Conservation (phyloP, 441 rosid genomes). For the Eutrema salsugineum region DNA sequence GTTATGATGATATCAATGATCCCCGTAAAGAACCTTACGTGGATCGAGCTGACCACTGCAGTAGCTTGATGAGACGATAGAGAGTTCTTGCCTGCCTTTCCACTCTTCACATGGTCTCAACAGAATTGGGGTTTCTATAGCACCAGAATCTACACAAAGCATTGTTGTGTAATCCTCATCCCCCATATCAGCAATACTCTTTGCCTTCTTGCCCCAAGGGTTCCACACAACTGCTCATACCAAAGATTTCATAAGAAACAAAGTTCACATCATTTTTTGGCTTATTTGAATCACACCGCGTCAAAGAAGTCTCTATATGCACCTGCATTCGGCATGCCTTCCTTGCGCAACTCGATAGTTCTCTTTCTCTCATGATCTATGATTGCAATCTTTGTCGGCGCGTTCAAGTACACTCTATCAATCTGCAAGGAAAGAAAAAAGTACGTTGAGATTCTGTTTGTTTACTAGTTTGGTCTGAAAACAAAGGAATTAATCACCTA, state of each 20-base stretch:
- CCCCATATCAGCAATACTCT: constrained; percentile 65
- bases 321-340: constrained; percentile 54
- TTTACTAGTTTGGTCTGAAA: not conserved
- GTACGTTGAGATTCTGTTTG: not conserved
- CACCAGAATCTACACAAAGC: constrained; percentile 78
- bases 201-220: constrained; percentile 85
- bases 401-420: constrained; percentile 57
- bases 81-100: constrained; percentile 74
- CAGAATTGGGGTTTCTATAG: constrained; percentile 54
- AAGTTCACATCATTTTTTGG: not conserved
- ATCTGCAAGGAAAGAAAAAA: constrained; percentile 25
- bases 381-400: constrained; percentile 55
- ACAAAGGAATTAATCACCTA: constrained; percentile 13
- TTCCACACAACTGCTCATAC: constrained; percentile 65
- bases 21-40: constrained; percentile 63
- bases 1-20: constrained; percentile 24
- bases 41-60: constrained; percentile 91
- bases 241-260: not conserved
- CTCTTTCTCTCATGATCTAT: constrained; percentile 64
- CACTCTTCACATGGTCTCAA: constrained; percentile 83
- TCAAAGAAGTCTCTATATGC: not conserved
- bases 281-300: not conserved
- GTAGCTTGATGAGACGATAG: constrained; percentile 76
- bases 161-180: constrained; percentile 74
- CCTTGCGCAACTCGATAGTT: constrained; percentile 52